These are phyloP conservation scores for Sporothrix phasma DNA, from an alignment of 2,329 filamentous ascomycete species.

Conservation along the genomic window DNA sequence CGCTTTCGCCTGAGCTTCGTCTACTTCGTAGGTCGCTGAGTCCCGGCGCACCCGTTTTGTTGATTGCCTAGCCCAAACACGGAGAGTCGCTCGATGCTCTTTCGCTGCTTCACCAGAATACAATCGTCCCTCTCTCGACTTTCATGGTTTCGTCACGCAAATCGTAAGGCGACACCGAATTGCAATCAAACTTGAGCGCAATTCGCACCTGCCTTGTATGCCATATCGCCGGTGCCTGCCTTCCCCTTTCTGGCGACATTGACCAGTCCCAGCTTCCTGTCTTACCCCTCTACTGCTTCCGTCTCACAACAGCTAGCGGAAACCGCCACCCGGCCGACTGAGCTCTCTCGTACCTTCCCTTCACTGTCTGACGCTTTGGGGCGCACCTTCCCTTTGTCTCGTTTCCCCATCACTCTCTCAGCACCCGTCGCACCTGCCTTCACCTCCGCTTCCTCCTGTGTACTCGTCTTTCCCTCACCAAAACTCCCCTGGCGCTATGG, in stretches of 20 bases:
- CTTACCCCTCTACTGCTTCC: constrained; percentile 2
- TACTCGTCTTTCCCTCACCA: background rate
- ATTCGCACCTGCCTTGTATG: constrained; percentile 6
- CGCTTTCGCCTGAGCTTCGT: background rate
- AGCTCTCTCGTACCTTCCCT: background rate
- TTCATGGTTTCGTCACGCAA: background rate
- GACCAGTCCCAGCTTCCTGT: background rate
- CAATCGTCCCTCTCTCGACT: background rate
- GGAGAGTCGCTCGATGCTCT: no score
- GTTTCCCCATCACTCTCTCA: background rate
- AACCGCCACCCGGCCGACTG: constrained; percentile 4
- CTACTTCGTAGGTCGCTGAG: background rate
- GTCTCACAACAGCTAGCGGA: constrained; percentile 8
- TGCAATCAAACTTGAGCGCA: background rate
- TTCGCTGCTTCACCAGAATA: no score
- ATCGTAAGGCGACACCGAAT: background rate
- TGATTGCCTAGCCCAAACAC: background rate
- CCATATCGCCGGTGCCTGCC: no score
- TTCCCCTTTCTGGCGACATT: background rate
- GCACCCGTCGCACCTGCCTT: background rate
- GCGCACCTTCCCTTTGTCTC: background rate
- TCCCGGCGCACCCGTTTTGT: background rate
- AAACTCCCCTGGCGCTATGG: constrained; percentile 25
- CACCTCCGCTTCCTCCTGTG: background rate
- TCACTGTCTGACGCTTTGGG: no score